Evolutionary conservation across 441 rosid genomes (phyloP).

Genomic region (Brassica balearica): DNA sequence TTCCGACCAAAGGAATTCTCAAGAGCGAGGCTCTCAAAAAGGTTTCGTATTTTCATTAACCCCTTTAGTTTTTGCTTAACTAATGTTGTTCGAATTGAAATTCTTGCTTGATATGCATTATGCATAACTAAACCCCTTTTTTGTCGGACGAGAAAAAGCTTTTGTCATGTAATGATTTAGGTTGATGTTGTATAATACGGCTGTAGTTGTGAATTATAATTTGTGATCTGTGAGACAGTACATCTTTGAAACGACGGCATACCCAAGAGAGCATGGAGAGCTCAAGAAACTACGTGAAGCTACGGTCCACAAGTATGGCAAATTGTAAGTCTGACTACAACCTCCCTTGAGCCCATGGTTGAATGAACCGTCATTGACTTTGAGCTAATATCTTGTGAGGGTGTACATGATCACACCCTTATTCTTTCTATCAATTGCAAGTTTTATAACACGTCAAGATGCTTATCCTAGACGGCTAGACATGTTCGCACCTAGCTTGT

Average conservation of each 20-base stretch:
- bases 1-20: slow-evolving; percentile 44
- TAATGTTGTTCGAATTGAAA: neutral
- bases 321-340: slow-evolving; percentile 40
- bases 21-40: slow-evolving; percentile 40
- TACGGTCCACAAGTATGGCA: slow-evolving; percentile 49
- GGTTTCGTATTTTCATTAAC: slow-evolving; percentile 6
- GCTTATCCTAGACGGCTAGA: neutral
- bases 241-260: slow-evolving; percentile 58
- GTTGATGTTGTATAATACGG: neutral
- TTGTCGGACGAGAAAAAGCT: neutral
- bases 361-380: neutral
- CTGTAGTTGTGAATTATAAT: slow-evolving; percentile 1
- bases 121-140: neutral
- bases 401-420: neutral
- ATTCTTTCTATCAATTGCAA: neutral
- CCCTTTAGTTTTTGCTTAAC: neutral
- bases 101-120: slow-evolving; percentile 23
- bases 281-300: slow-evolving; percentile 58
- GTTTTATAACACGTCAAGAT: neutral
- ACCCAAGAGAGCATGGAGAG: slow-evolving; percentile 61
- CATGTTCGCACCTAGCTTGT: neutral
- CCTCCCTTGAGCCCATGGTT: neutral
- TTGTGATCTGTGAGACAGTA: slow-evolving; percentile 48
- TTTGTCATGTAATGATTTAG: neutral
- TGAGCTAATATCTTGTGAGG: neutral